phyloP scores from a whole-genome alignment of 1,284 basidiomycete genomes.

The Mrakiaceae sp. region DNA sequence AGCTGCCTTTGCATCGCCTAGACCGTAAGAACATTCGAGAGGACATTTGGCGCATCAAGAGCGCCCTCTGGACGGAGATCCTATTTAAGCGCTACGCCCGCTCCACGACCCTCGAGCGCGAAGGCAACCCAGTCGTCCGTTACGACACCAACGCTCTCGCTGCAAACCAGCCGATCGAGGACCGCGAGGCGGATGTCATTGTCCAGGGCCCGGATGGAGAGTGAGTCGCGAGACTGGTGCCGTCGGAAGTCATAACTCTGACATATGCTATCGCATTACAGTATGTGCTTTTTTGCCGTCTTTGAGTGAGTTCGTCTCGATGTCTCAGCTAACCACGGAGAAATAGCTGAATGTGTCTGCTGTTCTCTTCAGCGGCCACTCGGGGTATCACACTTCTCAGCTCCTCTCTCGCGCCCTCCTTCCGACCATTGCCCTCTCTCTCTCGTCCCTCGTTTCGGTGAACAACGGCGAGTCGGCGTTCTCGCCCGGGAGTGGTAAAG shows the following conservation, averaged over 20 bases:
- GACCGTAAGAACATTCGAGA: slow-evolving; percentile 6
- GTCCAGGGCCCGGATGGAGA: slow-evolving; percentile 39
- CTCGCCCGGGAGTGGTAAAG: slow-evolving; percentile 8
- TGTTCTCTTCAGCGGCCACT: slow-evolving; percentile 89
- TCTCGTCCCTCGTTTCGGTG: slow-evolving; percentile 43
- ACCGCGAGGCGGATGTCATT: slow-evolving; percentile 63
- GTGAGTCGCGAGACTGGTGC: not conserved
- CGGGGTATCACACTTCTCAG: slow-evolving; percentile 69
- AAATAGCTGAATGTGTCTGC: slow-evolving; percentile 51
- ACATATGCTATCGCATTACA: not conserved
- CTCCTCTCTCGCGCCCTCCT: slow-evolving; percentile 77
- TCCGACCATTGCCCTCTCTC: slow-evolving; percentile 69
- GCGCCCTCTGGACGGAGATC: not conserved
- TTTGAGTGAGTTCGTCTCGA: slow-evolving; percentile 1
- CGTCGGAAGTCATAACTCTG: not conserved
- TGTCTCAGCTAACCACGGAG: slow-evolving; percentile 5
- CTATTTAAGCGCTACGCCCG: not conserved
- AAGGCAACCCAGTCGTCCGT: slow-evolving; percentile 5
- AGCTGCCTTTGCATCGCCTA: not conserved
- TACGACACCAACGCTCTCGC: slow-evolving; percentile 59
- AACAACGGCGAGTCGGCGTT: slow-evolving; percentile 21
- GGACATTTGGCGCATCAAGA: slow-evolving; percentile 7
- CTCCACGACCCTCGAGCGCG: not conserved
- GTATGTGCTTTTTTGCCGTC: slow-evolving; percentile 15
- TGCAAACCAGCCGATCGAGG: slow-evolving; percentile 83